Percentiles rank a stretch among this genome's conserved stretches.
Evolutionary conservation across 2,329 filamentous ascomycete genomes (phyloP).

Genomic region (Trichophaea hybrida): DNA sequence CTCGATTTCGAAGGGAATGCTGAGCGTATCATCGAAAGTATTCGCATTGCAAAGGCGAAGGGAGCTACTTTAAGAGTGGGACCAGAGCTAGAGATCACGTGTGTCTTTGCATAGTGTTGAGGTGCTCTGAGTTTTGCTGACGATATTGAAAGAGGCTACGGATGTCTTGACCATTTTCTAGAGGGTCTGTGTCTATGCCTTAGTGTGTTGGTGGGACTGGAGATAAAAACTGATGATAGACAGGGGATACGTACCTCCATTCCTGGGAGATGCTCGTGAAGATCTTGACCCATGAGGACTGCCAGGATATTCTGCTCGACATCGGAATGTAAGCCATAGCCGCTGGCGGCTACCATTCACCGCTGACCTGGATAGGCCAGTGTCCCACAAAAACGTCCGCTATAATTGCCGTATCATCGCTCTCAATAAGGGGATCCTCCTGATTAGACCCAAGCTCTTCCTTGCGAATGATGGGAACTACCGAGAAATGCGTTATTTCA

Average conservation of each 20-base stretch:
- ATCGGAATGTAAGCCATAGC: conserved; percentile 36
- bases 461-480: conserved; percentile 59
- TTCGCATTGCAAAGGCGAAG: conserved; percentile 43
- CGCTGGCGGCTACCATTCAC: conserved; percentile 27
- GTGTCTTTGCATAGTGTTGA: conserved; percentile 25
- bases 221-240: conserved; percentile 26
- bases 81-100: conserved; percentile 40
- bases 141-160: conserved; percentile 45
- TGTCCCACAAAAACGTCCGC: conserved; percentile 46
- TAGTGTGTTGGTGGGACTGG: conserved; percentile 9
- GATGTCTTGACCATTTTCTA: conserved; percentile 51
- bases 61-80: conserved; percentile 50
- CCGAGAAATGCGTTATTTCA: conserved; percentile 48
- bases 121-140: background rate
- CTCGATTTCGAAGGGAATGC: conserved; percentile 52
- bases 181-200: conserved; percentile 35
- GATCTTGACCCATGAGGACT: conserved; percentile 46
- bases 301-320: conserved; percentile 52
- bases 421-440: conserved; percentile 51
- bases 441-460: conserved; percentile 58
- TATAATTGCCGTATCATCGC: conserved; percentile 55
- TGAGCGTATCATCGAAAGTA: conserved; percentile 48
- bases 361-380: conserved; percentile 34
- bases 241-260: conserved; percentile 42
- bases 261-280: conserved; percentile 48